Percentiles rank a stretch among this genome's conserved stretches.
Evolutionary conservation across 2,329 filamentous ascomycete species (phyloP).

Genomic region (Arthrobotrys megalospora): DNA sequence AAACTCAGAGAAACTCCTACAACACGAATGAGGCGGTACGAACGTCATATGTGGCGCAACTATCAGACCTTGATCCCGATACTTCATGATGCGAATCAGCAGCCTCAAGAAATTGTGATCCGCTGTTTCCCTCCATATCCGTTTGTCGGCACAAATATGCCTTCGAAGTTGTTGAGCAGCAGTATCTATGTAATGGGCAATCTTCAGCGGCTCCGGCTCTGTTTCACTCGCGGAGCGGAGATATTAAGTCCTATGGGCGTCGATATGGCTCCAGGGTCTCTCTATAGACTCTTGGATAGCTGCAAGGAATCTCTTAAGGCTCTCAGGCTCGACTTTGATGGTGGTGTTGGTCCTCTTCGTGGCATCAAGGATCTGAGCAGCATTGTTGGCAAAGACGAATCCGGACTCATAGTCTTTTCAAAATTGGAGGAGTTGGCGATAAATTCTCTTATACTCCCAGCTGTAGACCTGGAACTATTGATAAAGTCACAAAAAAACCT

Average conservation of each 20-base stretch:
- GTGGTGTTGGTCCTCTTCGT: neutral
- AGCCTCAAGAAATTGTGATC: neutral
- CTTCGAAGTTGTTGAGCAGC: neutral
- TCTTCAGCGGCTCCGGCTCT: constrained; percentile 1
- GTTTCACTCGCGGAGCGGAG: neutral
- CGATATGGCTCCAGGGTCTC: neutral
- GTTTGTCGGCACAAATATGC: constrained; percentile 15
- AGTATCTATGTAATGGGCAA: constrained; percentile 1
- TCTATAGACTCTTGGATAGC: constrained; percentile 11
- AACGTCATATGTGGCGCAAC: neutral
- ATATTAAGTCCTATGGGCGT: neutral
- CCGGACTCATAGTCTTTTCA: neutral
- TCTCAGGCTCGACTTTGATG: neutral
- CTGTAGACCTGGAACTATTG: neutral
- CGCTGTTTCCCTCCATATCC: neutral
- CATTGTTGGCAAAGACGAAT: neutral
- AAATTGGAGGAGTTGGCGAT: neutral
- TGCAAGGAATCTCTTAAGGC: neutral
- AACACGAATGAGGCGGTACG: neutral
- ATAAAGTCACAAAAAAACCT: neutral
- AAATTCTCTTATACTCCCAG: neutral
- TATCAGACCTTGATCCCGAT: constrained; percentile 18
- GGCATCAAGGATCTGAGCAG: neutral
- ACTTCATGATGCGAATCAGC: neutral
- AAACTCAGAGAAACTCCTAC: neutral